Evolutionary conservation across 1,284 basidiomycete species (phyloP).

Genomic region (Ganoderma multipileum): DNA sequence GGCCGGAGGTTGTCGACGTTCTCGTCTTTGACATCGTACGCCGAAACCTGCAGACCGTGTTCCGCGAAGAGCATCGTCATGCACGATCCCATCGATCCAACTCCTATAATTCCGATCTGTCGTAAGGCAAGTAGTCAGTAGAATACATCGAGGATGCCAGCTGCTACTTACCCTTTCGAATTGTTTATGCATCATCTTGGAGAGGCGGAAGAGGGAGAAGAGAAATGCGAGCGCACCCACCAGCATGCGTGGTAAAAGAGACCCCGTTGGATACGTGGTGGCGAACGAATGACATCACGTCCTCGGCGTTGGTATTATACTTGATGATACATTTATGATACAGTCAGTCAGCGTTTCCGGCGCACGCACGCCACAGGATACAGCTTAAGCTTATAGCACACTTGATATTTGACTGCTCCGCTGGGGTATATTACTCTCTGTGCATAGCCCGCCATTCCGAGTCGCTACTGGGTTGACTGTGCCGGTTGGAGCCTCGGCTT

Average conservation of each 20-base stretch:
- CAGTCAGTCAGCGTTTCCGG: slow-evolving; percentile 14
- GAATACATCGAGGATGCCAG: background rate
- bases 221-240: too few species aligned
- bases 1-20: slow-evolving; percentile 25
- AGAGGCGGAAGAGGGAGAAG: background rate
- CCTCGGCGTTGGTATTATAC: slow-evolving; percentile 20
- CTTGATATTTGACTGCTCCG: slow-evolving; percentile 12
- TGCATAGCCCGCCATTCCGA: background rate
- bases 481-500: slow-evolving; percentile 29
- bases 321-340: slow-evolving; percentile 30
- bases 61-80: slow-evolving; percentile 38
- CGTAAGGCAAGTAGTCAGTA: background rate
- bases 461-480: slow-evolving; percentile 18
- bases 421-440: slow-evolving; percentile 21
- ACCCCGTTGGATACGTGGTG: too few species aligned
- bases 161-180: background rate
- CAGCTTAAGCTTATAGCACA: slow-evolving; percentile 10
- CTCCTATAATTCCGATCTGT: background rate
- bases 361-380: slow-evolving; percentile 12
- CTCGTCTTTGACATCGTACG: slow-evolving; percentile 31
- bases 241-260: too few species aligned
- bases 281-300: too few species aligned
- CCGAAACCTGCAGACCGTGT: slow-evolving; percentile 31
- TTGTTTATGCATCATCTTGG: too few species aligned
- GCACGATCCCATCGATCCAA: slow-evolving; percentile 33